Conservation (phyloP, 1,284 basidiomycete species). For the Boletus nobilissimus region DNA sequence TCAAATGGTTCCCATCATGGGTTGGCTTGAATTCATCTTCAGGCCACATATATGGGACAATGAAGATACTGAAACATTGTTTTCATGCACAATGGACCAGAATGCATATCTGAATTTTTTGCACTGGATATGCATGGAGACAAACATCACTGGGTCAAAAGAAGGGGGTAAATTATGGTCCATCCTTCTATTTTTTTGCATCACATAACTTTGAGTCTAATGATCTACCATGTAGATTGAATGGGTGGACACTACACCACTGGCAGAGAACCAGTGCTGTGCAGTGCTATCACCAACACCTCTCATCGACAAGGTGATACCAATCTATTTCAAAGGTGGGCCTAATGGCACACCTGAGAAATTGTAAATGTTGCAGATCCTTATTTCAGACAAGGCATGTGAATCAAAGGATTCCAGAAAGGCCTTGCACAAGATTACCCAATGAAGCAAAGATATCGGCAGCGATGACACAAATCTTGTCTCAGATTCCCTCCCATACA, state of each 20-base stretch:
- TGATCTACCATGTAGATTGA: neutral
- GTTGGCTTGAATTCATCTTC: slow-evolving; percentile 28
- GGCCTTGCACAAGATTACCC: neutral
- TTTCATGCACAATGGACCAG: neutral
- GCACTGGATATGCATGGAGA: slow-evolving; percentile 28
- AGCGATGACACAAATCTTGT: neutral
- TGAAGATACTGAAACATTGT: neutral
- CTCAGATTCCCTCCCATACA: neutral
- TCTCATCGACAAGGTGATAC: slow-evolving; percentile 20
- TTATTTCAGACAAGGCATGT: slow-evolving; percentile 24
- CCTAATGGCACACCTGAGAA: neutral
- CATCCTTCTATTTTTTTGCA: neutral
- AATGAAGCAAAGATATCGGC: neutral
- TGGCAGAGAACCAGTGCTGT: slow-evolving; percentile 30
- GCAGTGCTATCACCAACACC: slow-evolving; percentile 27
- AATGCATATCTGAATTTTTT: slow-evolving; percentile 30
- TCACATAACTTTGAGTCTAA: neutral
- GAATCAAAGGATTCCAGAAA: neutral
- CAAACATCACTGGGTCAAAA: neutral
- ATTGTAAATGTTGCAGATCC: slow-evolving; percentile 20
- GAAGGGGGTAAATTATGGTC: neutral
- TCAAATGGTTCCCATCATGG: slow-evolving; percentile 15
- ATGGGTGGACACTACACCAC: slow-evolving; percentile 21
- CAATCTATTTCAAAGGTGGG: slow-evolving; percentile 27
- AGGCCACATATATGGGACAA: slow-evolving; percentile 6